Evolutionary conservation across 768 basidiomycete genomes (phyloP).

Genomic region (Russula dissimulans): DNA sequence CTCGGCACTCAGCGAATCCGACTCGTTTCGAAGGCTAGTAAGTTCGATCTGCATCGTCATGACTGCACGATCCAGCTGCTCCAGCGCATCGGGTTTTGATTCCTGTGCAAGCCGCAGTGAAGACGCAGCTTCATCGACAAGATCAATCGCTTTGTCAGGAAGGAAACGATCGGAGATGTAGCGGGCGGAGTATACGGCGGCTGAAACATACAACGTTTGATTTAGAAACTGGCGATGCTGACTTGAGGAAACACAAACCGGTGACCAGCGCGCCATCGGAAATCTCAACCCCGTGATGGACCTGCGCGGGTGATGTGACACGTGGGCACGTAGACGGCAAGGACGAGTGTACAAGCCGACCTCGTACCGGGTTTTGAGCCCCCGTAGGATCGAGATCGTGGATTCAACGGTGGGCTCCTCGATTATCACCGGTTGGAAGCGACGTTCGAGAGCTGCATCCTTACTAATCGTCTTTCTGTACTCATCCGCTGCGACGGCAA

Average conservation of each 20-base stretch:
- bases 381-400: conserved; percentile 80
- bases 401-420: conserved; percentile 83
- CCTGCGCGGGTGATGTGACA: background rate
- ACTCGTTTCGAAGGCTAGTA: conserved; percentile 83
- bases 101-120: conserved; percentile 82
- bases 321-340: background rate
- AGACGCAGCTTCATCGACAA: conserved; percentile 90
- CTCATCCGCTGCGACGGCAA: conserved; percentile 52
- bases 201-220: conserved; percentile 27
- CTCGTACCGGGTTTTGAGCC: conserved; percentile 76
- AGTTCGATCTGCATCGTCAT: conserved; percentile 84
- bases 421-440: conserved; percentile 84
- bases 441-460: conserved; percentile 82
- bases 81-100: conserved; percentile 78
- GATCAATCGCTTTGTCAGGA: conserved; percentile 87
- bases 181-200: conserved; percentile 74
- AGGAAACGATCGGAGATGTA: conserved; percentile 84
- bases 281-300: conserved; percentile 91
- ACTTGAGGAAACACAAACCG: conserved; percentile 32
- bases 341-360: conserved; percentile 22
- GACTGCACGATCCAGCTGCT: conserved; percentile 73
- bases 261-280: conserved; percentile 84
- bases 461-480: conserved; percentile 88
- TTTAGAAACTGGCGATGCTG: background rate
- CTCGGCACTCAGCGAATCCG: conserved; percentile 75